Base-by-base conservation (phyloP, 1,284 basidiomycete species). In the Termitomyces sp. region DNA sequence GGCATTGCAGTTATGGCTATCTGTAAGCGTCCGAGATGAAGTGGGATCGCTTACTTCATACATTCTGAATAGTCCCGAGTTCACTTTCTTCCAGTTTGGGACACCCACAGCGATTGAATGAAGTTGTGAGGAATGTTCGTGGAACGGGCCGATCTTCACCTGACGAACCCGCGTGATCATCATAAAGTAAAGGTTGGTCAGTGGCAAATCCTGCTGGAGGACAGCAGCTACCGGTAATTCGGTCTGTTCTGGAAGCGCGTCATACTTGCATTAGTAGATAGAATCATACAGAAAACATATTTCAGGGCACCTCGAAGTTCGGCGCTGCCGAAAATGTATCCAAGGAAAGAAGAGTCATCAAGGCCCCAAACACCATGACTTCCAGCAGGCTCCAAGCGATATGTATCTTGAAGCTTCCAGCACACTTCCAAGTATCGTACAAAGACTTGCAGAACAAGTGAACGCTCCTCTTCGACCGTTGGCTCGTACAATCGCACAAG, bases 351-450 rank as follows among this genome's bases (percentile, higher is more conserved):
- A 59, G 90, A 97, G 68, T 99, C 97, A 68, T 99, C 94, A 34
- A 99, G 74, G 0, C 96, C 96, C 96, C 96, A 99, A 0, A 98
- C 96, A 7, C 96, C 96, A 66, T 99, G 97, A 59, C 91, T 94
- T 2, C 96, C 96, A 0, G 96, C 96, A 3, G 97, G 96, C 70
- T 99, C 96, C 6, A 99, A 83, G 44, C 80, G 84, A 68, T 98
- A 99, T 24, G 84, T 82, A 63, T 93, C 89, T 67, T 99, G 97
- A 31, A 98, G 76, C 50, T 80, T 79, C 83, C 93, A 95, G 59
- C 88, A 92, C 26, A 96, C 76, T 39, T 81, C 78, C 44, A 96
- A 73, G 67, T 98, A 99, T 24, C 89, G 80, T 52, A 82, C 69
- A 61, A 91, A 90, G 17, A 92, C 72, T 17, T 67, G 65, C n/a